phyloP scores from a whole-genome alignment of 192 early-diverging fungal species.

The Chytriomyces sp. region DNA sequence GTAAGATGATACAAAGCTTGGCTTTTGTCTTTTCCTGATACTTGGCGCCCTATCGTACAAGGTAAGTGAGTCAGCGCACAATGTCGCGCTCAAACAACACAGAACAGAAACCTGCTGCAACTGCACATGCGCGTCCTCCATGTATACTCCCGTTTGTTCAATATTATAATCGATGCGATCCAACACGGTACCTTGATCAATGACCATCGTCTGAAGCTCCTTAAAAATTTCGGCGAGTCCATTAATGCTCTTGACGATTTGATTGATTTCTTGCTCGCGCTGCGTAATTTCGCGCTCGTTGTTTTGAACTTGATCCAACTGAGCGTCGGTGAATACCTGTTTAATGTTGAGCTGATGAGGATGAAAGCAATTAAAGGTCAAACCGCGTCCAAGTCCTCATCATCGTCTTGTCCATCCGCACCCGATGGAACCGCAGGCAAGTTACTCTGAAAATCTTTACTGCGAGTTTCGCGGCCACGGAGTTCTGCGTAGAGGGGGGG shows the following conservation, averaged over 20 bases:
- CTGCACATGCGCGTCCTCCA: conserved; percentile 83
- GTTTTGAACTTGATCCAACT: conserved; percentile 72
- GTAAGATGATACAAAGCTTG: conserved; percentile 80
- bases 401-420: conserved; percentile 16
- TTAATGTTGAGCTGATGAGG: not conserved
- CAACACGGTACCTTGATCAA: conserved; percentile 95
- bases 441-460: conserved; percentile 42
- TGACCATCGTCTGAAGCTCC: conserved; percentile 93
- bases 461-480: conserved; percentile 39
- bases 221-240: conserved; percentile 89
- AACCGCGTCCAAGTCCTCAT: conserved; percentile 49
- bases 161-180: conserved; percentile 98
- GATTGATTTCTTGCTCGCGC: conserved; percentile 88
- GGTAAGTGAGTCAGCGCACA: not conserved
- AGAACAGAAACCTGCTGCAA: conserved; percentile 55
- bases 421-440: conserved; percentile 12
- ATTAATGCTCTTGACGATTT: conserved; percentile 90
- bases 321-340: conserved; percentile 85
- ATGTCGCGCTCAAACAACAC: not conserved
- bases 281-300: conserved; percentile 78
- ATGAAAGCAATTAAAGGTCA: conserved; percentile 11
- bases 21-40: conserved; percentile 82
- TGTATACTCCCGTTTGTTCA: conserved; percentile 76
- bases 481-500: conserved; percentile 37
- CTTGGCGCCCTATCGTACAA: conserved; percentile 59